phyloP scores from a whole-genome alignment of 2,329 filamentous ascomycete species.

The Aureobasidium melanogenum region DNA sequence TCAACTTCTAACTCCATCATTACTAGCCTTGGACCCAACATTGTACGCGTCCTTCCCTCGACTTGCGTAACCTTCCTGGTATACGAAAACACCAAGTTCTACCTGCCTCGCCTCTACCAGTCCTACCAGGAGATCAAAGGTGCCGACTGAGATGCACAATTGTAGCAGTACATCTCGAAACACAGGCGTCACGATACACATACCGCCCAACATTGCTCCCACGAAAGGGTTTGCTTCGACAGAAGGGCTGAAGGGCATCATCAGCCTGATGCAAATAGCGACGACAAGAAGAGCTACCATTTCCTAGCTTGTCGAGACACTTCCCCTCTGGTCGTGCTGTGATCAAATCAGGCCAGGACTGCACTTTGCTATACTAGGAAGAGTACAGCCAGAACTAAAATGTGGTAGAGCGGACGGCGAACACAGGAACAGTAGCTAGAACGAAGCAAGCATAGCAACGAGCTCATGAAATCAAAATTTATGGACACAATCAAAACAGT shows the following conservation, averaged over 20 bases:
- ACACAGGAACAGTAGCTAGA: neutral
- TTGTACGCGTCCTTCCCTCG: slow-evolving; percentile 84
- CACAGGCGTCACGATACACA: neutral
- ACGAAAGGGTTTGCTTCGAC: neutral
- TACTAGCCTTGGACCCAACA: slow-evolving; percentile 57
- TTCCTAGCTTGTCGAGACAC: neutral
- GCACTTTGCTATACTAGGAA: neutral
- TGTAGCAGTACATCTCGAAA: neutral
- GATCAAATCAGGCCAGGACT: neutral
- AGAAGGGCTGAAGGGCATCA: neutral
- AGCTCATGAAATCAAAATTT: neutral
- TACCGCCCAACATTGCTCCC: neutral
- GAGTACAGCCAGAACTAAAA: neutral
- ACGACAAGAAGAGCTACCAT: neutral
- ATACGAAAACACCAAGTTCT: slow-evolving; percentile 84
- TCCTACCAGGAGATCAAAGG: neutral
- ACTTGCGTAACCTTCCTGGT: slow-evolving; percentile 96
- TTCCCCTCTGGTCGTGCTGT: neutral
- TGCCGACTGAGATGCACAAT: neutral
- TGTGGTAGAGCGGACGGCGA: neutral
- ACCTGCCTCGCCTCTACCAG: slow-evolving; percentile 42
- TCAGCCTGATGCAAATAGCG: neutral
- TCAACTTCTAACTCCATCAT: neutral
- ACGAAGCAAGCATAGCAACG: neutral
- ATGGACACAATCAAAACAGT: neutral